Evolutionary conservation across 768 basidiomycete genomes (phyloP).

Genomic region (Melanogaster broomeanus): DNA sequence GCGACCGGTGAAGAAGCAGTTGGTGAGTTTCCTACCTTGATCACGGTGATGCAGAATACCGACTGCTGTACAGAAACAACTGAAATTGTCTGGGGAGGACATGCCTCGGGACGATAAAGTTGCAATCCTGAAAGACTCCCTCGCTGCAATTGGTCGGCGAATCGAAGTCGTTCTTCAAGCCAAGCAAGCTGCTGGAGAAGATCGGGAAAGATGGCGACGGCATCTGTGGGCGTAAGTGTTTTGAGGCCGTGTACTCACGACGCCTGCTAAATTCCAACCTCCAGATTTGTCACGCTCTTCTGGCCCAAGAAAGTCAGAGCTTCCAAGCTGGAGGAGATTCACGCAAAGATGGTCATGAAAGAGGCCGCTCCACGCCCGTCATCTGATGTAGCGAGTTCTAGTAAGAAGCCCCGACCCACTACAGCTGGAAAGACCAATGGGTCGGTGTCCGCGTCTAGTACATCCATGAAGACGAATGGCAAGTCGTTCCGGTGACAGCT

Average conservation of each 20-base stretch:
- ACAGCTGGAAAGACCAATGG: conserved; percentile 55
- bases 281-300: conserved; percentile 90
- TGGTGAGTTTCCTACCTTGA: conserved; percentile 51
- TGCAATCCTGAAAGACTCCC: conserved; percentile 90
- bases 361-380: conserved; percentile 67
- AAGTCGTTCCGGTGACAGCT: conserved; percentile 56
- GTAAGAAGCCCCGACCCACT: conserved; percentile 62
- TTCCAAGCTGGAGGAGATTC: conserved; percentile 90
- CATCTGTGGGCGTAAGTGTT: conserved; percentile 93
- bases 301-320: conserved; percentile 98
- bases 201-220: conserved; percentile 84
- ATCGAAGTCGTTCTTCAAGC: conserved; percentile 81
- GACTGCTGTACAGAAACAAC: conserved; percentile 71
- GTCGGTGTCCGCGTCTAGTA: conserved; percentile 42
- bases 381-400: conserved; percentile 44
- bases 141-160: conserved; percentile 89
- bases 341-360: conserved; percentile 94
- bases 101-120: conserved; percentile 97
- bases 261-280: conserved; percentile 5
- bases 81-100: conserved; percentile 91
- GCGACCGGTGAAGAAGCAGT: conserved; percentile 94
- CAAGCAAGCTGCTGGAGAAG: conserved; percentile 79
- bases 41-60: neutral
- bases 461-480: conserved; percentile 56
- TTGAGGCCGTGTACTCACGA: conserved; percentile 1